These are phyloP conservation scores for Podospora appendiculata DNA, from an alignment of 495 filamentous ascomycete species.

Conservation along the genomic window DNA sequence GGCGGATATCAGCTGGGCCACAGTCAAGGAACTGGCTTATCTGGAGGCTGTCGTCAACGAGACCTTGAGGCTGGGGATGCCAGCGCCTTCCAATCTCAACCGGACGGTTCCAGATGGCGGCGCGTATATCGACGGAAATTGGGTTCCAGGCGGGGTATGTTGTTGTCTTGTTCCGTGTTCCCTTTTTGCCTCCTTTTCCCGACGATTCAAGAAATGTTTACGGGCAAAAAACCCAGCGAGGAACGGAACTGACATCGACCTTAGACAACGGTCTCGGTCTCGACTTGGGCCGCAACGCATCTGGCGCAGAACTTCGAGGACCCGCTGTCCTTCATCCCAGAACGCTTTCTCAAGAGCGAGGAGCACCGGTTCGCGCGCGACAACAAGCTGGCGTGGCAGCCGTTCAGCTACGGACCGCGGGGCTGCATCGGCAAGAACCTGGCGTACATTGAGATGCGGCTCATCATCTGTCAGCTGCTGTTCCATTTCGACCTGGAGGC, in stretches of 20 bases:
- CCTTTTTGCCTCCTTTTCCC: neutral
- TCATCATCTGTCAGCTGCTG: conserved; percentile 6
- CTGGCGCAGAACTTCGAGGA: conserved; percentile 22
- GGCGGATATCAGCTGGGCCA: conserved; percentile 10
- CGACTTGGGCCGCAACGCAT: conserved; percentile 11
- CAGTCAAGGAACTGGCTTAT: conserved; percentile 5
- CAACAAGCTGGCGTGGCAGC: conserved; percentile 11
- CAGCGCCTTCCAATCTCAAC: conserved; percentile 3
- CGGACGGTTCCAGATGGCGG: conserved; percentile 8
- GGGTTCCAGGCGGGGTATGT: conserved; percentile 4
- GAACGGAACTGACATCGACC: neutral
- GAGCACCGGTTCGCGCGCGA: neutral
- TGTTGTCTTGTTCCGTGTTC: no score
- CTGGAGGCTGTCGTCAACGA: conserved; percentile 10
- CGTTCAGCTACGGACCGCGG: conserved; percentile 37
- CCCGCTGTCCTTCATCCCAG: conserved; percentile 31
- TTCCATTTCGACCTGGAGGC: conserved; percentile 3
- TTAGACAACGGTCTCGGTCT: conserved; percentile 15
- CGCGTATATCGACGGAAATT: conserved; percentile 8
- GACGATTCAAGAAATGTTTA: no score
- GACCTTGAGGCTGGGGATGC: conserved; percentile 6
- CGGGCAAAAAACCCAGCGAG: no score
- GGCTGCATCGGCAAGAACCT: conserved; percentile 42
- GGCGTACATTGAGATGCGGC: conserved; percentile 18
- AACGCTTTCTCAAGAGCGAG: conserved; percentile 38